Evolutionary conservation across 1,284 basidiomycete genomes (phyloP), one percentile per base, ranked within the genome.

Genomic region (Ganoderma sinense): DNA sequence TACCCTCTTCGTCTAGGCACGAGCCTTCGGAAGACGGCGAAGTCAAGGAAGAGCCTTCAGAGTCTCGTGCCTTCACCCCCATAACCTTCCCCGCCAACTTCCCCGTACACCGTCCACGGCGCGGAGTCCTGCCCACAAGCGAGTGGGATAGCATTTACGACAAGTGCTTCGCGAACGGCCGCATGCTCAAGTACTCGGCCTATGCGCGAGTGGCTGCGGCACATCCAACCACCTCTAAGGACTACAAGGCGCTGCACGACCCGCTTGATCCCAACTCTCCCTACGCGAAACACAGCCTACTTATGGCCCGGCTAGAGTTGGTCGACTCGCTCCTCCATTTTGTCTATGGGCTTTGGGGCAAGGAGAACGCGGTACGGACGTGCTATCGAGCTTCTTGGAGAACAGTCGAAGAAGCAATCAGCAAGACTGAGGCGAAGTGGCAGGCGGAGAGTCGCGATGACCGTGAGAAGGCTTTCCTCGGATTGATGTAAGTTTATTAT

Each of bases 251-350:
- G 4, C 82, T 94, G 20, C 76, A 81, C 6, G 83, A 87, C 71
- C 91, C 92, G 6, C 91, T 92, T 2, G 83, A 86, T 10, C 83
- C 86, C 16, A 85, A 85, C 70, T 91, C 91, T 0, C 82, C 86
- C 41, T 94, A 94, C 79, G 89, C 93, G 79, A 91, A 89, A 76
- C 85, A 88, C 72, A 90, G 90, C 40, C 88, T 88, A 45, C 80
- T 91, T 71, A 90, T 94, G 76, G 90, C 91, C 36, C 87, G 91
- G 40, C 84, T 94, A n/a, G 92, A 94, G 78, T 86, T 91, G 55
- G 79, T 93, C 55, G 92, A 94, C 78, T 89, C 91, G 48, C 84
- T 93, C 65, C 82, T 93, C 55, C 90, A 88, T 80, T 94, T 94
- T 78, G 86, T 90, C 4, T 94, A 93, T 78, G 86, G 90, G 1